A percentile compares a stretch with the other conserved stretches of the same genome.
Conservation (phyloP, 2,329 filamentous ascomycete species). For the Aspergillus udagawae region DNA sequence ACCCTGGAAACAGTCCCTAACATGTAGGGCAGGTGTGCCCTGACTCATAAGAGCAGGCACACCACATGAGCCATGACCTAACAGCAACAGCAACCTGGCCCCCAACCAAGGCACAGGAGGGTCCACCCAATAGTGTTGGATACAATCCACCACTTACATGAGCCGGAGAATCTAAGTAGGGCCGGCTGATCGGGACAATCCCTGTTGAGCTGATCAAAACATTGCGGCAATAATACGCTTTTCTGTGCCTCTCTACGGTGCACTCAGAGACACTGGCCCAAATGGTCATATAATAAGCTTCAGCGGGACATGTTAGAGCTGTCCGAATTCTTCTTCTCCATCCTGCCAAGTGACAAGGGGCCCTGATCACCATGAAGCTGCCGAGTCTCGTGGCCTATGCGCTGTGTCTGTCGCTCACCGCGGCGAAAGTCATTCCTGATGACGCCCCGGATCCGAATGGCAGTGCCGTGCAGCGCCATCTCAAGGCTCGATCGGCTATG, state of each 20-base stretch:
- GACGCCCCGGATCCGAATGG: constrained; percentile 4
- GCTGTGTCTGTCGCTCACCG: neutral
- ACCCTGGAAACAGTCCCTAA: neutral
- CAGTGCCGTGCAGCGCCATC: constrained; percentile 57
- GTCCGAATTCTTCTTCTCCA: neutral
- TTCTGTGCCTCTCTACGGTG: neutral
- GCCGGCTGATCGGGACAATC: neutral
- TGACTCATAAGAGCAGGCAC: neutral
- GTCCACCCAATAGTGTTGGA: neutral
- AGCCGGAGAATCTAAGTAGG: neutral
- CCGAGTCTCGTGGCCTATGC: neutral
- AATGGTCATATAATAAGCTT: neutral
- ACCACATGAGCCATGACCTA: neutral
- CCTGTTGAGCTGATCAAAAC: neutral
- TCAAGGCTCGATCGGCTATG: constrained; percentile 67
- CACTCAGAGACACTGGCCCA: neutral
- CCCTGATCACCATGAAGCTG: neutral
- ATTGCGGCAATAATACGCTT: neutral
- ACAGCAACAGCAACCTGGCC: neutral
- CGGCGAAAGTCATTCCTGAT: neutral
- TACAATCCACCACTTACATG: neutral
- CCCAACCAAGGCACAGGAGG: neutral
- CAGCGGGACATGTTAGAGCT: neutral
- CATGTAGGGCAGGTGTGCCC: neutral
- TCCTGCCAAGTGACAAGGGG: neutral